Evolutionary conservation across 177 flowering plant species (phyloP).

Genomic region (Vitis hybrid): DNA sequence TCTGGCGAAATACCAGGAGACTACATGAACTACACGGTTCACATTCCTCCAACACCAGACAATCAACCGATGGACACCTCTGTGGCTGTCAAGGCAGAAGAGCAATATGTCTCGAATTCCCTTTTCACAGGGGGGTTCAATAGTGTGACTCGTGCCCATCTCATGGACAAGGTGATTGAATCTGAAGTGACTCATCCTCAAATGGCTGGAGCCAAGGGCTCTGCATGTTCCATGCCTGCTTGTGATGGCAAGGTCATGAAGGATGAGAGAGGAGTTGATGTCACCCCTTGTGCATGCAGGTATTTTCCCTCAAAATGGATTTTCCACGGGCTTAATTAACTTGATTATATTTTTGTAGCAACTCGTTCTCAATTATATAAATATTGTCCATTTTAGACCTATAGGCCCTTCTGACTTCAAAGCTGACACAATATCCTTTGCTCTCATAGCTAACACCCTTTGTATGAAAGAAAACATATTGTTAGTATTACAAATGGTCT

Average conservation of each 20-base stretch:
- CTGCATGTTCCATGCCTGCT: constrained; percentile 65
- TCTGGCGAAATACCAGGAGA: constrained; percentile 45
- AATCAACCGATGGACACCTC: constrained; percentile 90
- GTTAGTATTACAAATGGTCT: no score
- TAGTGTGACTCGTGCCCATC: constrained; percentile 87
- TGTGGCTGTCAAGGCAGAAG: constrained; percentile 78
- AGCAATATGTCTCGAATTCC: constrained; percentile 91
- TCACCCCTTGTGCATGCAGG: constrained; percentile 87
- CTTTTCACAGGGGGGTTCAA: constrained; percentile 91
- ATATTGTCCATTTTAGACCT: no score
- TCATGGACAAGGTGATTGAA: constrained; percentile 96
- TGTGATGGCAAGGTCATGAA: constrained; percentile 91
- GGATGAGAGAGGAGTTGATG: constrained; percentile 79
- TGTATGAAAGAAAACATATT: no score
- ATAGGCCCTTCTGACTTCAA: no score
- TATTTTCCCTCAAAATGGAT: constrained; percentile 3
- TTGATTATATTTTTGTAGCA: no score
- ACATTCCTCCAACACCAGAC: constrained; percentile 93
- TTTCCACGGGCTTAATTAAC: no score
- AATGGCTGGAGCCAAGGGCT: constrained; percentile 95
- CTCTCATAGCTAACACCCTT: no score
- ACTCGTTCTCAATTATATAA: no score
- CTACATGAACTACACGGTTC: constrained; percentile 81
- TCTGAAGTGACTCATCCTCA: constrained; percentile 84
- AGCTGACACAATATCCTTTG: no score